Conservation (phyloP, 345 rosid species). For the Garcia nutans region DNA sequence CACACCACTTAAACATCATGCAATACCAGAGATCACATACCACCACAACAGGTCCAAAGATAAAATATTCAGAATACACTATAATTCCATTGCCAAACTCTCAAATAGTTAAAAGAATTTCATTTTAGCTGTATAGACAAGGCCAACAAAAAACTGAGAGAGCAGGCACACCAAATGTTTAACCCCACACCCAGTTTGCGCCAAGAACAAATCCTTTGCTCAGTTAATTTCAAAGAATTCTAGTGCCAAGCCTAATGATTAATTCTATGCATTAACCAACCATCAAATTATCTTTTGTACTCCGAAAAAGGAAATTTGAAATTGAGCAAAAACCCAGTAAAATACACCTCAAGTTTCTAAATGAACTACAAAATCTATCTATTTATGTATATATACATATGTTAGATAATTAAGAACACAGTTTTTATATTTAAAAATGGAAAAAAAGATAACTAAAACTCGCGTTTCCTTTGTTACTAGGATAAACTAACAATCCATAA, state of each 20-base stretch:
- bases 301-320: neutral
- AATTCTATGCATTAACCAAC: neutral
- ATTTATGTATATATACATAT: neutral
- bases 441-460: no score
- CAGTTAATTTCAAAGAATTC: neutral
- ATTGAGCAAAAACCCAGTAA: neutral
- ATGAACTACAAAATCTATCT: neutral
- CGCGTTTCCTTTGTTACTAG: no score
- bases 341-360: neutral
- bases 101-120: neutral
- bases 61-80: neutral
- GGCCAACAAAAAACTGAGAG: neutral
- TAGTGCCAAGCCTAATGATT: neutral
- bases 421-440: neutral
- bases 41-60: neutral
- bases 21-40: neutral
- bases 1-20: neutral
- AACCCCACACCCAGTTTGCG: neutral
- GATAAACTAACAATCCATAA: no score
- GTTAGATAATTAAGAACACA: no score
- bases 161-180: neutral
- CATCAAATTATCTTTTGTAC: neutral
- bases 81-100: neutral
- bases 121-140: neutral
- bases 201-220: neutral